phyloP scores from a whole-genome alignment of 2,329 filamentous ascomycete species.

The Aureobasidium mangrovei region DNA sequence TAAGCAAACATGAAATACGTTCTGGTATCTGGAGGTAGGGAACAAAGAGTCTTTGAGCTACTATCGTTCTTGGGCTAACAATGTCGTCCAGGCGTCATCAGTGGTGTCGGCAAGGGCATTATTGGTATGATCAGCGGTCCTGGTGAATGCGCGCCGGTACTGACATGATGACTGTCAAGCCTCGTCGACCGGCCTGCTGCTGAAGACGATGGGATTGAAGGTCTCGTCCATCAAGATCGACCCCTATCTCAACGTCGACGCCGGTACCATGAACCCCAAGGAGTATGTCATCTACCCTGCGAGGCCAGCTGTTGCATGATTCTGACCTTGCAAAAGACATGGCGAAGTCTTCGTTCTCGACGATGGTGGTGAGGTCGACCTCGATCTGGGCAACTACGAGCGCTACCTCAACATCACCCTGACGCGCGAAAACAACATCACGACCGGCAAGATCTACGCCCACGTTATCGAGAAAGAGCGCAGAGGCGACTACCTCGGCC shows the following conservation, averaged over 20 bases:
- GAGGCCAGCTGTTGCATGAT: background rate
- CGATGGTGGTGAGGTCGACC: constrained; percentile 69
- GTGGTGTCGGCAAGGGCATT: constrained; percentile 56
- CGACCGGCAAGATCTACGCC: constrained; percentile 91
- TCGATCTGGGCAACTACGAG: constrained; percentile 70
- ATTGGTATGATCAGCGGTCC: constrained; percentile 45
- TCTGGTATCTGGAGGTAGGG: constrained; percentile 66
- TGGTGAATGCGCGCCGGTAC: constrained; percentile 12
- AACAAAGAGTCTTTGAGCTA: background rate
- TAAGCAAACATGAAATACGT: constrained; percentile 65
- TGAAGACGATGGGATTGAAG: constrained; percentile 73
- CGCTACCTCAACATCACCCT: constrained; percentile 76
- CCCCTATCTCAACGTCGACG: constrained; percentile 68
- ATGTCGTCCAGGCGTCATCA: constrained; percentile 41
- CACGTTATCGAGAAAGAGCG: constrained; percentile 72
- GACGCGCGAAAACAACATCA: constrained; percentile 87
- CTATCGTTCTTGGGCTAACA: constrained; percentile 3
- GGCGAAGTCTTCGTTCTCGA: constrained; percentile 85
- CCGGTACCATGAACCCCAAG: constrained; percentile 61
- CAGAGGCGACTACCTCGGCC: constrained; percentile 72
- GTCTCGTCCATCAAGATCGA: constrained; percentile 63
- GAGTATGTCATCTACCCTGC: constrained; percentile 36
- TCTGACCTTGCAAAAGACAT: constrained; percentile 45
- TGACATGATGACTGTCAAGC: constrained; percentile 38
- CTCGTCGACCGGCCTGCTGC: constrained; percentile 62